phyloP scores from a whole-genome alignment of 352 stramenopile species.

The Phytophthora lateralis region DNA sequence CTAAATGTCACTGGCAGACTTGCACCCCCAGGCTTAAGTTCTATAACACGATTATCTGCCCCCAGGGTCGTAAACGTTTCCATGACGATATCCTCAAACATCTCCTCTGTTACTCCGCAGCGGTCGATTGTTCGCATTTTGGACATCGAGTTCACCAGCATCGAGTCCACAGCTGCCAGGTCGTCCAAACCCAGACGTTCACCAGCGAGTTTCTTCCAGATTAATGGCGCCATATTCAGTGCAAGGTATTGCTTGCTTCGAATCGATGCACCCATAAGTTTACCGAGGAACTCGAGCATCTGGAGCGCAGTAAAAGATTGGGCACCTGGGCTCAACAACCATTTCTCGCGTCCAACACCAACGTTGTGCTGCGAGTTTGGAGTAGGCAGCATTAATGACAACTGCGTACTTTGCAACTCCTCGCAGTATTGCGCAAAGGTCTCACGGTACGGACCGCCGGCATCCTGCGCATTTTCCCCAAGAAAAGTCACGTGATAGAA shows the following conservation, averaged over 20 bases:
- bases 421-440: constrained; percentile 85
- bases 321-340: constrained; percentile 87
- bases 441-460: constrained; percentile 86
- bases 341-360: constrained; percentile 88
- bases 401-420: constrained; percentile 73
- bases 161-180: constrained; percentile 81
- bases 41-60: constrained; percentile 79
- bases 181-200: constrained; percentile 83
- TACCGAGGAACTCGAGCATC: constrained; percentile 93
- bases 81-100: constrained; percentile 92
- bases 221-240: constrained; percentile 80
- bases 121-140: constrained; percentile 86
- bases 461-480: constrained; percentile 86
- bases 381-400: constrained; percentile 90
- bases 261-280: constrained; percentile 89
- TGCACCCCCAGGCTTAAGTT: constrained; percentile 70
- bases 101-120: constrained; percentile 78
- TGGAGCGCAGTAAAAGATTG: constrained; percentile 48
- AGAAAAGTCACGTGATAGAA: constrained; percentile 89
- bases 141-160: constrained; percentile 87
- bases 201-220: constrained; percentile 91
- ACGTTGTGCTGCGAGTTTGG: constrained; percentile 91
- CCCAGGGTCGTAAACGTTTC: constrained; percentile 92
- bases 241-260: constrained; percentile 91
- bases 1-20: constrained; percentile 79